These are phyloP conservation scores for Phytophthora multivora DNA, from an alignment of 352 stramenopile genomes.

Conservation along the genomic window DNA sequence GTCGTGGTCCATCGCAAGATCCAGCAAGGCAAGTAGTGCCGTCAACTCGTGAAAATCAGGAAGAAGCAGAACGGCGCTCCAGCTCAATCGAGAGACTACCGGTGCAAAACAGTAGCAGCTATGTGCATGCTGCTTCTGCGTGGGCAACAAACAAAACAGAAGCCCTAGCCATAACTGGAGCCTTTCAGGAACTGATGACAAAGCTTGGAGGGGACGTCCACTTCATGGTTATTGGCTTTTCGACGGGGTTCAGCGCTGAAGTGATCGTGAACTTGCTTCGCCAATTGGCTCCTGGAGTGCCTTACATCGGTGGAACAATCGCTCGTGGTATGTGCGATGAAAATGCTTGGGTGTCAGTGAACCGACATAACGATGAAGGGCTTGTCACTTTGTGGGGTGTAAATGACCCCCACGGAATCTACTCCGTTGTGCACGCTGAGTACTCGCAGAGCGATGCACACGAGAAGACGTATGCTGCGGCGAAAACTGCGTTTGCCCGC, in stretches of 20 bases:
- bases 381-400: constrained; percentile 87
- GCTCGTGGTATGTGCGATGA: constrained; percentile 87
- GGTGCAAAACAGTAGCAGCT: constrained; percentile 58
- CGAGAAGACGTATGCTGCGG: constrained; percentile 77
- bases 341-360: constrained; percentile 88
- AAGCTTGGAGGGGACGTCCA: constrained; percentile 81
- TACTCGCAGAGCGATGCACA: constrained; percentile 82
- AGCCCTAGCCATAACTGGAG: constrained; percentile 71
- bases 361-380: constrained; percentile 83
- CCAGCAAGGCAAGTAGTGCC: constrained; percentile 28
- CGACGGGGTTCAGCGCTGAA: constrained; percentile 79
- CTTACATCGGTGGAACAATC: constrained; percentile 86
- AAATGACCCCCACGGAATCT: constrained; percentile 82
- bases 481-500: constrained; percentile 65
- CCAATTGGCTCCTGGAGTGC: constrained; percentile 76
- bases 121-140: constrained; percentile 70
- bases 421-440: constrained; percentile 79
- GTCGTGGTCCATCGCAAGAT: constrained; percentile 27
- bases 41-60: constrained; percentile 33
- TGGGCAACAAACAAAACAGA: constrained; percentile 80
- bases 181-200: constrained; percentile 80
- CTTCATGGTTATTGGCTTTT: constrained; percentile 88
- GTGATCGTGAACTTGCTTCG: constrained; percentile 74
- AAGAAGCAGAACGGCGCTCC: constrained; percentile 50
- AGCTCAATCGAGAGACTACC: constrained; percentile 58